Conservation (phyloP, 495 filamentous ascomycete species). For the Aspergillus egyptiacus region DNA sequence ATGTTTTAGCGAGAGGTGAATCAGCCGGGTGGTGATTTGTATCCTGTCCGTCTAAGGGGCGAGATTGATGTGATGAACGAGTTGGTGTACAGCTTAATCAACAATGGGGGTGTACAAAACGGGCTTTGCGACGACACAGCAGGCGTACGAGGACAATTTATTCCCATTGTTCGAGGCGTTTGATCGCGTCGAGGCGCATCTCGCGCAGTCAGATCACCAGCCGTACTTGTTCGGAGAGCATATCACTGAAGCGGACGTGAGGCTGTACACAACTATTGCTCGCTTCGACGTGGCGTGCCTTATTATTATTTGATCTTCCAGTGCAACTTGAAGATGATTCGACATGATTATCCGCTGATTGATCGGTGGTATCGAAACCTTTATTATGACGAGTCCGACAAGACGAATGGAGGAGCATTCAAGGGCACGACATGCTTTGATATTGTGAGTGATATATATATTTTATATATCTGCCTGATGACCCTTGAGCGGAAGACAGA, state of each 20-base stretch:
- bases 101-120: constrained; percentile 69
- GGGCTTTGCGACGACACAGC: constrained; percentile 60
- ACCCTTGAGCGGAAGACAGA: too few relatives aligned
- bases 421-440: constrained; percentile 63
- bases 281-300: constrained; percentile 64
- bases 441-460: constrained; percentile 33
- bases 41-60: constrained; percentile 45
- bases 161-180: constrained; percentile 55
- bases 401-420: constrained; percentile 51
- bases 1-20: constrained; percentile 52
- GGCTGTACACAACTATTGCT: constrained; percentile 58
- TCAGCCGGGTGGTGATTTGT: constrained; percentile 45
- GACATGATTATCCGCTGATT: constrained; percentile 62
- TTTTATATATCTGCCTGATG: neutral
- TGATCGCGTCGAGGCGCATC: constrained; percentile 56
- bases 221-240: constrained; percentile 59
- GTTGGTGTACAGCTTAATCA: constrained; percentile 62
- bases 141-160: constrained; percentile 56
- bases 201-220: constrained; percentile 40
- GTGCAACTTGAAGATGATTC: constrained; percentile 65
- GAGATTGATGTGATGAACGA: constrained; percentile 58
- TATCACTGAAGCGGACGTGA: constrained; percentile 63
- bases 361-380: constrained; percentile 64
- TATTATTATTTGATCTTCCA: constrained; percentile 67
- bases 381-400: constrained; percentile 60